Evolutionary conservation across 2,329 filamentous ascomycete genomes (phyloP).

Genomic region (Epichloe coenophiala): DNA sequence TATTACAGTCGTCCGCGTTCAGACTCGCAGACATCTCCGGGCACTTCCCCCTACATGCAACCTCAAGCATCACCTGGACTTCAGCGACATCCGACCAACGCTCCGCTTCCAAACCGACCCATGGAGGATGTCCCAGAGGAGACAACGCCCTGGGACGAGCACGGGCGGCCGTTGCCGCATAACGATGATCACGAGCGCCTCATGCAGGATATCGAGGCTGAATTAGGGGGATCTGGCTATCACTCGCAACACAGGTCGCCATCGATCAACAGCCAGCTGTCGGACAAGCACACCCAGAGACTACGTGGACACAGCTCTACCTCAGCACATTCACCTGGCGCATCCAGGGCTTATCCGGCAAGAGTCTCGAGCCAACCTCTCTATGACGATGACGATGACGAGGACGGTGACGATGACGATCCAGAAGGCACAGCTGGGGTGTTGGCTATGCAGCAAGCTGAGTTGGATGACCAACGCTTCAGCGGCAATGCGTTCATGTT

Average conservation of each 20-base stretch:
- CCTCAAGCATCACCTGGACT: slow-evolving; percentile 32
- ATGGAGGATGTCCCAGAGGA: slow-evolving; percentile 31
- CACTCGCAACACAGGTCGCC: slow-evolving; percentile 23
- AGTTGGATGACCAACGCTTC: slow-evolving; percentile 55
- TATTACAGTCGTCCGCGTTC: slow-evolving; percentile 33
- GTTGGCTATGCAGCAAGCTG: slow-evolving; percentile 71
- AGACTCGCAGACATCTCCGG: slow-evolving; percentile 35
- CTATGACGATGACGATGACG: slow-evolving; percentile 25
- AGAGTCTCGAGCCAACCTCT: slow-evolving; percentile 1
- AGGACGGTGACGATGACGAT: slow-evolving; percentile 64
- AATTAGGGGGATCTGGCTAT: slow-evolving; percentile 27
- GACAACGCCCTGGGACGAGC: slow-evolving; percentile 26
- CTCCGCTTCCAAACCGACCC: slow-evolving; percentile 42
- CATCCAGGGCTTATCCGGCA: slow-evolving; percentile 8
- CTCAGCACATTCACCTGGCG: slow-evolving; percentile 27
- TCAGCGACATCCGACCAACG: slow-evolving; percentile 44
- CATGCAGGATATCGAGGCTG: slow-evolving; percentile 44
- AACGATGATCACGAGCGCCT: slow-evolving; percentile 27
- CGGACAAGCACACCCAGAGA: slow-evolving; percentile 31
- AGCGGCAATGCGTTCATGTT: slow-evolving; percentile 18
- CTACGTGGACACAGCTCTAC: slow-evolving; percentile 37
- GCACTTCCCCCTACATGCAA: slow-evolving; percentile 31
- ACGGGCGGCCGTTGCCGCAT: slow-evolving; percentile 16
- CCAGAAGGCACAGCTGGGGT: slow-evolving; percentile 75
- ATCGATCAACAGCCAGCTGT: slow-evolving; percentile 31